Percentiles rank a stretch among this genome's conserved stretches.
Conservation (phyloP, 2,329 filamentous ascomycete genomes). For the Alternaria sp. region DNA sequence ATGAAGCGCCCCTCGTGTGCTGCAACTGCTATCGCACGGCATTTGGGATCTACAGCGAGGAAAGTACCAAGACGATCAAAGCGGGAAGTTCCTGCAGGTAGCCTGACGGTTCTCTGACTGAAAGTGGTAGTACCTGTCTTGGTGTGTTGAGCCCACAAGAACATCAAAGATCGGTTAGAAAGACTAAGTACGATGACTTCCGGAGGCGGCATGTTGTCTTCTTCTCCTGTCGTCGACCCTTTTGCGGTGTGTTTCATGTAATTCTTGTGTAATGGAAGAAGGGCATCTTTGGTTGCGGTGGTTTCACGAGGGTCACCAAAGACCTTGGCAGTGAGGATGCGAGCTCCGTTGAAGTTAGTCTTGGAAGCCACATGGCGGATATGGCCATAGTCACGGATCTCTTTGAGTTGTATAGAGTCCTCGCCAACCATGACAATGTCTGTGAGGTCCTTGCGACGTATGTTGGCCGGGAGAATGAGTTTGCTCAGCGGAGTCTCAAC, state of each 20-base stretch:
- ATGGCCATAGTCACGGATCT: conserved; percentile 73
- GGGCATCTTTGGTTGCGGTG: conserved; percentile 27
- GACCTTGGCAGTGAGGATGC: conserved; percentile 80
- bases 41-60: conserved; percentile 79
- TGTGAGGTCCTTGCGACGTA: conserved; percentile 74
- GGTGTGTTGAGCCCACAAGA: conserved; percentile 70
- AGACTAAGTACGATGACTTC: conserved; percentile 82
- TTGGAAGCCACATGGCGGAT: conserved; percentile 80
- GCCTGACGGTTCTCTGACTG: conserved; percentile 65
- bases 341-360: conserved; percentile 73
- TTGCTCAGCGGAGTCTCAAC: conserved; percentile 77
- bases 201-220: conserved; percentile 63
- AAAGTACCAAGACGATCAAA: conserved; percentile 67
- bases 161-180: conserved; percentile 75
- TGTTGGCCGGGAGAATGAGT: conserved; percentile 79
- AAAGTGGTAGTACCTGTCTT: conserved; percentile 65
- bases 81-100: conserved; percentile 65
- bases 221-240: conserved; percentile 32
- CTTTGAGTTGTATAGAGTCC: conserved; percentile 80
- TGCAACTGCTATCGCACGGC: conserved; percentile 70
- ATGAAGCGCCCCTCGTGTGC: conserved; percentile 75
- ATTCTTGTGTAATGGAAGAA: conserved; percentile 30
- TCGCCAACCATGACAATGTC: conserved; percentile 90
- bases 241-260: conserved; percentile 23
- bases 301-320: conserved; percentile 63